Percentiles rank a stretch among this genome's conserved stretches.
Evolutionary conservation across 495 filamentous ascomycete genomes (phyloP).

Genomic region (Aspergillus cristatus): DNA sequence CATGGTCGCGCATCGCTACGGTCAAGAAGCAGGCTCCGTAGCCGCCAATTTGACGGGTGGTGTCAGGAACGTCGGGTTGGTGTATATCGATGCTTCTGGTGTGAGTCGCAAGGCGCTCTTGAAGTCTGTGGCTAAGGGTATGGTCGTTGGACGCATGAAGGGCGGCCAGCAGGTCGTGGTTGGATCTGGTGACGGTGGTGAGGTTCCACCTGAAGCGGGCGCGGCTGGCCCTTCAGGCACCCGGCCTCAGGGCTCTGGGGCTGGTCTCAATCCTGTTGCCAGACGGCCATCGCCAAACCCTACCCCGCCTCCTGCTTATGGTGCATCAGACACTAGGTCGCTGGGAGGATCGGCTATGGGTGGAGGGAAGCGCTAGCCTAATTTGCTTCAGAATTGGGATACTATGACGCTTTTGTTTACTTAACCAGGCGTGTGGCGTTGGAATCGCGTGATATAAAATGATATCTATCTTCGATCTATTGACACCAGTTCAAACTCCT

Average conservation of each 20-base stretch:
- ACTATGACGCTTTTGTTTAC: too few species aligned
- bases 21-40: slow-evolving; percentile 69
- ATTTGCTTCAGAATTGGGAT: too few species aligned
- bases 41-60: slow-evolving; percentile 67
- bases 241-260: too few species aligned
- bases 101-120: slow-evolving; percentile 82
- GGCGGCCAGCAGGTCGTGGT: slow-evolving; percentile 82
- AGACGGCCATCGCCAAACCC: slow-evolving; percentile 23
- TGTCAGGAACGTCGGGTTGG: slow-evolving; percentile 89
- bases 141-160: slow-evolving; percentile 84
- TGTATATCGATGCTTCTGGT: slow-evolving; percentile 95
- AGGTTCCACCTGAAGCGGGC: slow-evolving; percentile 19
- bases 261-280: slow-evolving; percentile 11
- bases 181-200: slow-evolving; percentile 68
- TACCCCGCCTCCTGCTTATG: slow-evolving; percentile 36
- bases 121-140: slow-evolving; percentile 93
- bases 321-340: slow-evolving; percentile 27
- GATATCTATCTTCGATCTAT: too few species aligned
- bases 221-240: too few species aligned
- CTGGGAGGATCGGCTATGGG: slow-evolving; percentile 23
- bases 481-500: too few species aligned
- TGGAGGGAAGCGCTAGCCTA: slow-evolving; percentile 26
- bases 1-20: slow-evolving; percentile 77
- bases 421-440: too few species aligned
- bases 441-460: too few species aligned